These are phyloP conservation scores for Scalesia atractyloides DNA, from an alignment of 129 eudicot genomes.

Conservation along the genomic window DNA sequence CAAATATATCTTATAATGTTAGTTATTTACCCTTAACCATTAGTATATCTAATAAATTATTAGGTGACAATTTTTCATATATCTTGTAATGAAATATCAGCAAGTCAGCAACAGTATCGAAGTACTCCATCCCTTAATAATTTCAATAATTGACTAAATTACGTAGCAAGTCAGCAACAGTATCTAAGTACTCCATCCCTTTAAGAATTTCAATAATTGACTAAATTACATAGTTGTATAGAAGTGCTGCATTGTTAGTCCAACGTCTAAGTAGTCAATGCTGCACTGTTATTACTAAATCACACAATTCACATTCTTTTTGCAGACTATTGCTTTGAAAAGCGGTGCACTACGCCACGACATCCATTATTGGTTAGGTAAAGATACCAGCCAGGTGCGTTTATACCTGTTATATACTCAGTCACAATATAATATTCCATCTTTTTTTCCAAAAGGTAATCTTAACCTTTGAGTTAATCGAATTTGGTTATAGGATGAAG, in stretches of 20 bases:
- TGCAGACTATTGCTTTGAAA: conserved; percentile 86
- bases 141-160: no score
- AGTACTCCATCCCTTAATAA: no score
- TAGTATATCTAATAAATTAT: neutral
- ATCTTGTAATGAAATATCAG: neutral
- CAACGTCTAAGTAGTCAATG: conserved; percentile 10
- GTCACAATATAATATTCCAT: neutral
- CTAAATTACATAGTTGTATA: no score
- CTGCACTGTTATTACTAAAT: neutral
- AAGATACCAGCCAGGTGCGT: conserved; percentile 93
- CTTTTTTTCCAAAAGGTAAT: no score
- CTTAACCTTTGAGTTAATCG: neutral
- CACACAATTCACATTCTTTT: conserved; percentile 30
- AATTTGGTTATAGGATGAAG: conserved; percentile 49
- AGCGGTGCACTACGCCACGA: conserved; percentile 85
- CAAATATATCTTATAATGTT: conserved; percentile 5
- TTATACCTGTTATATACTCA: conserved; percentile 5
- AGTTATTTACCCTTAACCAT: conserved; percentile 12
- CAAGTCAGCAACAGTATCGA: neutral
- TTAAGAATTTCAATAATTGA: no score
- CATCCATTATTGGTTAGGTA: conserved; percentile 97
- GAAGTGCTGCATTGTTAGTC: neutral
- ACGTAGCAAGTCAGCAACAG: neutral
- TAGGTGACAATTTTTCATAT: neutral
- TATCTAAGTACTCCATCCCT: no score